A percentile compares a stretch with the other conserved stretches of the same genome.
phyloP scores from a whole-genome alignment of 164 flowering plant species.

The Piper longum region DNA sequence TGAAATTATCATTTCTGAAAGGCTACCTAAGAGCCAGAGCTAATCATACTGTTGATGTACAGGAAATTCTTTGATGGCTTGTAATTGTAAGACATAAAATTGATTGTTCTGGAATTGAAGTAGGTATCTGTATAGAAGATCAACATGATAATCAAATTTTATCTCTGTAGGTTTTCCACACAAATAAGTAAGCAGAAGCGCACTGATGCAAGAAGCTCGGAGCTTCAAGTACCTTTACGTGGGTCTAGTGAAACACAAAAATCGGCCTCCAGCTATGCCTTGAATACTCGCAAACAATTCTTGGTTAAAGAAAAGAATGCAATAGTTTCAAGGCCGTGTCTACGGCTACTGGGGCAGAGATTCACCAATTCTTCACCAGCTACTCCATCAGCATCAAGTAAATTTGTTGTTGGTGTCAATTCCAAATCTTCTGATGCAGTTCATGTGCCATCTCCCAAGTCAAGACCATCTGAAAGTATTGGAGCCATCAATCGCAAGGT shows the following conservation, averaged over 20 bases:
- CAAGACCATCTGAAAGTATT: too few species aligned
- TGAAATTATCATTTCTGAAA: too few species aligned
- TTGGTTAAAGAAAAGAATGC: slow-evolving; percentile 18
- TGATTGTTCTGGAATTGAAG: too few species aligned
- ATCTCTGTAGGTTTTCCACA: slow-evolving; percentile 24
- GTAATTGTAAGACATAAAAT: too few species aligned
- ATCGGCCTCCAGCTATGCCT: slow-evolving; percentile 19
- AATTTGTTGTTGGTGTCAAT: slow-evolving; percentile 9
- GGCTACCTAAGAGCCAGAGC: too few species aligned
- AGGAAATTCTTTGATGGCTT: too few species aligned
- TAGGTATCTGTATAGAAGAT: neutral
- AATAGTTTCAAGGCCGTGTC: slow-evolving; percentile 15
- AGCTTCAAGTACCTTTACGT: slow-evolving; percentile 18
- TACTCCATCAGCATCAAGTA: slow-evolving; percentile 25
- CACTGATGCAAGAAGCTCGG: slow-evolving; percentile 18
- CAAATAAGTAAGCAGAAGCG: slow-evolving; percentile 24
- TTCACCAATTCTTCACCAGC: slow-evolving; percentile 20
- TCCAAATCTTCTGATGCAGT: slow-evolving; percentile 80
- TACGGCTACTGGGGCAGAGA: slow-evolving; percentile 21
- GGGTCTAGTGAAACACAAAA: slow-evolving; percentile 23
- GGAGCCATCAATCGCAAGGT: slow-evolving; percentile 71
- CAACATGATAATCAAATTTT: neutral
- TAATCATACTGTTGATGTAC: too few species aligned
- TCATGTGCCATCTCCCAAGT: slow-evolving; percentile 58
- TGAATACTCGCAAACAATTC: slow-evolving; percentile 8